Evolutionary conservation across 2,329 filamentous ascomycete genomes (phyloP).

Genomic region (Talaromyces sp.): DNA sequence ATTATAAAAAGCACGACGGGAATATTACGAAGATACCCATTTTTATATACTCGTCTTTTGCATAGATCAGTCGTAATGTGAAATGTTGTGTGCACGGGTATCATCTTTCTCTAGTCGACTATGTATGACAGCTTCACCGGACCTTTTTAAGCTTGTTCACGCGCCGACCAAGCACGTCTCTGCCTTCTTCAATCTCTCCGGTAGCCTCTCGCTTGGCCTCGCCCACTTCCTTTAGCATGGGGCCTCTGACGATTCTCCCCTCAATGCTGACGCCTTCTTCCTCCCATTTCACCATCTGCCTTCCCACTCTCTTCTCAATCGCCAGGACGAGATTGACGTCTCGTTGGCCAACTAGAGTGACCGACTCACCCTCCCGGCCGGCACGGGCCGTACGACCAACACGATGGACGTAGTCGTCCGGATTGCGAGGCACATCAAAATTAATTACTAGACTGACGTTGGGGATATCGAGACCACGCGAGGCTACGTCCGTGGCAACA

Average conservation of each 20-base stretch:
- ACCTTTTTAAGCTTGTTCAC: constrained; percentile 45
- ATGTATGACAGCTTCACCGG: constrained; percentile 18
- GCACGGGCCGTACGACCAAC: constrained; percentile 94
- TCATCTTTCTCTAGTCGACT: constrained; percentile 12
- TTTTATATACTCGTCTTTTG: neutral
- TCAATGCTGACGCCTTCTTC: constrained; percentile 96
- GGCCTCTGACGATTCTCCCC: constrained; percentile 76
- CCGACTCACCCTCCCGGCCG: constrained; percentile 72
- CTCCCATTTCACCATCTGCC: constrained; percentile 75
- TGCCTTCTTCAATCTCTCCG: constrained; percentile 85
- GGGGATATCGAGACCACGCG: constrained; percentile 90
- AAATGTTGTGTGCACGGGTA: constrained; percentile 1
- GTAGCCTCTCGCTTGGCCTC: constrained; percentile 92
- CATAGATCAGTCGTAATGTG: neutral
- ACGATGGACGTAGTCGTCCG: constrained; percentile 95
- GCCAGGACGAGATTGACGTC: constrained; percentile 88
- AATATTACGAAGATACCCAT: constrained; percentile 12
- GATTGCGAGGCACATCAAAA: constrained; percentile 92
- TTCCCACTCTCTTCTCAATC: constrained; percentile 76
- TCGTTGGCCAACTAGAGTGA: constrained; percentile 87
- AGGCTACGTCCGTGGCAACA: constrained; percentile 91
- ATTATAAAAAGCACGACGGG: neutral
- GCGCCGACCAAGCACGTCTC: constrained; percentile 84
- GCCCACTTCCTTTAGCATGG: constrained; percentile 76
- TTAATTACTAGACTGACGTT: constrained; percentile 88